Percentiles rank a stretch among this genome's conserved stretches.
phyloP scores from a whole-genome alignment of 108 stramenopile genomes.

The Cyclotella choctawhatcheeana region DNA sequence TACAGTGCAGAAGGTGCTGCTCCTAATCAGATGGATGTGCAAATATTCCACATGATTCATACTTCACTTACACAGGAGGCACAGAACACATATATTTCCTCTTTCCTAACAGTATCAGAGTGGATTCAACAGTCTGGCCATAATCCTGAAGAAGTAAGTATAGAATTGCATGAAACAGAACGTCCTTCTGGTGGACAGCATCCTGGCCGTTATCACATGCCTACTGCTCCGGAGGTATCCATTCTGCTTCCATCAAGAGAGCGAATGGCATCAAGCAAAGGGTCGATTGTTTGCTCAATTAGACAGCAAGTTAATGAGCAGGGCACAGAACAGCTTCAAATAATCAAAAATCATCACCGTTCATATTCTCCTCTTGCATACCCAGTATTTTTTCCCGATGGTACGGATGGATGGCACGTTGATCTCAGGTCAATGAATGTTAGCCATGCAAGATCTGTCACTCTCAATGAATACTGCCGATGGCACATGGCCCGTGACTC shows the following conservation, averaged over 20 bases:
- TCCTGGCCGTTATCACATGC: constrained; percentile 1
- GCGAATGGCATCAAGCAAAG: background rate
- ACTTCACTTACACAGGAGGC: background rate
- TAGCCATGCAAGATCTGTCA: background rate
- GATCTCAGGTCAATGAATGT: background rate
- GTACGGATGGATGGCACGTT: background rate
- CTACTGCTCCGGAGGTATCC: background rate
- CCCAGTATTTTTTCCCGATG: background rate
- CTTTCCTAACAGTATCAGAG: background rate
- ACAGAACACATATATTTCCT: background rate
- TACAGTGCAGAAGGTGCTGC: background rate
- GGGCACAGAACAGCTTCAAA: background rate
- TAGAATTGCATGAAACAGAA: background rate
- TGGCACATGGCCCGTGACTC: too few relatives aligned
- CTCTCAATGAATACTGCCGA: background rate
- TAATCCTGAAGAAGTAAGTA: background rate
- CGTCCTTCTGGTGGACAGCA: background rate
- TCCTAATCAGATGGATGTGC: background rate
- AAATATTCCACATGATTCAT: background rate
- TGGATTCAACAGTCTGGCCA: background rate
- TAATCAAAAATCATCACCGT: background rate
- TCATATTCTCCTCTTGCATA: background rate
- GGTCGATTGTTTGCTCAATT: background rate
- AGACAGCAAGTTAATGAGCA: background rate
- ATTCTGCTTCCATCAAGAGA: background rate